phyloP scores from a whole-genome alignment of 495 filamentous ascomycete genomes.

The Penicillium mononematosum region DNA sequence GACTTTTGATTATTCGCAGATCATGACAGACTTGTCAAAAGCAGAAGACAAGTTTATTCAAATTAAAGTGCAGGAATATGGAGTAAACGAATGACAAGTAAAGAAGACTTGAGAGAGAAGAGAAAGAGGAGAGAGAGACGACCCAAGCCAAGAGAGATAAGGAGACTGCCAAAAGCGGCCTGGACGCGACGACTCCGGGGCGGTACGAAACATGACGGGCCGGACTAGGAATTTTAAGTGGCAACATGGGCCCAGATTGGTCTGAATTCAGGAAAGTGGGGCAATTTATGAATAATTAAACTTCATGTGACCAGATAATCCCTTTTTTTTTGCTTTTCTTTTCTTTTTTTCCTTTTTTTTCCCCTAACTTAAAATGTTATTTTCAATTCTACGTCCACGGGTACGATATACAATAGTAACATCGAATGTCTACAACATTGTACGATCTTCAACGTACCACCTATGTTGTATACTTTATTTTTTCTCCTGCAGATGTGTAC shows the following conservation, averaged over 20 bases:
- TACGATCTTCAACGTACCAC: no score
- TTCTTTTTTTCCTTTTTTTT: not conserved
- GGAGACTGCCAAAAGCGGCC: conserved; percentile 23
- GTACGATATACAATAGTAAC: not conserved
- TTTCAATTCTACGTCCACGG: no score
- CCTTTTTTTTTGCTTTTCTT: not conserved
- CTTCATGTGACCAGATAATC: conserved; percentile 11
- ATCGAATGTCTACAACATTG: no score
- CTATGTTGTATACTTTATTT: not conserved
- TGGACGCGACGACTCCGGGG: conserved; percentile 25
- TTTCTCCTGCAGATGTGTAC: not conserved
- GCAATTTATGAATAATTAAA: conserved; percentile 15
- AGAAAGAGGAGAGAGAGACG: conserved; percentile 9
- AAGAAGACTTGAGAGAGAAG: conserved; percentile 7
- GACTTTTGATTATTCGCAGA: conserved; percentile 28
- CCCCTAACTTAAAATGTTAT: not conserved
- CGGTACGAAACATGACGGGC: conserved; percentile 28
- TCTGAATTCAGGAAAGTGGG: conserved; percentile 16
- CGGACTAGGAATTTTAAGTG: conserved; percentile 9
- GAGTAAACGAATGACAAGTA: conserved; percentile 23
- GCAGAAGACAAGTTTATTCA: not conserved
- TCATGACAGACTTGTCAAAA: conserved; percentile 33
- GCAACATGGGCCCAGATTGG: not conserved
- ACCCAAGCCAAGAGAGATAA: conserved; percentile 19
- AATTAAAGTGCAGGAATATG: not conserved